These are phyloP conservation scores for Citrullus mucosospermus DNA, from an alignment of 306 rosid species.

Conservation along the genomic window DNA sequence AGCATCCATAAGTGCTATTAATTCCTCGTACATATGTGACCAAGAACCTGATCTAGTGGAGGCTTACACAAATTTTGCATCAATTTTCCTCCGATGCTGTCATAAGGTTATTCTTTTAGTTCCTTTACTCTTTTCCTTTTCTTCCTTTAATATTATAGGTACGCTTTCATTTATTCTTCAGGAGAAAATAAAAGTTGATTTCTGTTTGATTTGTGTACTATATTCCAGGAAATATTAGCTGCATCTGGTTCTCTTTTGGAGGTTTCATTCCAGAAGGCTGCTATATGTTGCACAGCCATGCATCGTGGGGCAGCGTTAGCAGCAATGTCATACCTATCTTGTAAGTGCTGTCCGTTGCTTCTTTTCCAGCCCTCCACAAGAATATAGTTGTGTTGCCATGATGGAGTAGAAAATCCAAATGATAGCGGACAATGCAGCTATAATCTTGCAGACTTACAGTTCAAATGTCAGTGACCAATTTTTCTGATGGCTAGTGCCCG, in stretches of 20 bases:
- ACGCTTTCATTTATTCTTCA: neutral
- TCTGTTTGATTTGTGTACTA: conserved; percentile 10
- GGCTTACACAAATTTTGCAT: conserved; percentile 86
- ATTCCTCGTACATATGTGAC: conserved; percentile 87
- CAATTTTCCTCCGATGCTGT: conserved; percentile 61
- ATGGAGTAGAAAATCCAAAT: neutral
- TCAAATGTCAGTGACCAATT: neutral
- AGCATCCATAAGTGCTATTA: conserved; percentile 77
- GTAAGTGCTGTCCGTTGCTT: conserved; percentile 31
- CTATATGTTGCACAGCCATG: conserved; percentile 97
- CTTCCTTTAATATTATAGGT: neutral
- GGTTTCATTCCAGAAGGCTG: conserved; percentile 79
- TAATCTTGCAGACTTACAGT: neutral
- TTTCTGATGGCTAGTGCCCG: neutral
- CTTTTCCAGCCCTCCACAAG: neutral
- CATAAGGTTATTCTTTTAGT: conserved; percentile 41
- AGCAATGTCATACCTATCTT: conserved; percentile 91
- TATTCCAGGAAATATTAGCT: conserved; percentile 65
- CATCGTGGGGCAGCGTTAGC: conserved; percentile 99
- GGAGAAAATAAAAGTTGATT: neutral
- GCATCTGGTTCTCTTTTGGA: conserved; percentile 74
- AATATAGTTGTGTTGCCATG: neutral
- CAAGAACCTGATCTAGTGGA: conserved; percentile 99
- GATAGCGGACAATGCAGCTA: neutral
- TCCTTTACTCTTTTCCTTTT: neutral